phyloP scores from a whole-genome alignment of 2,329 filamentous ascomycete genomes.

The Colletotrichum euphorbiae region DNA sequence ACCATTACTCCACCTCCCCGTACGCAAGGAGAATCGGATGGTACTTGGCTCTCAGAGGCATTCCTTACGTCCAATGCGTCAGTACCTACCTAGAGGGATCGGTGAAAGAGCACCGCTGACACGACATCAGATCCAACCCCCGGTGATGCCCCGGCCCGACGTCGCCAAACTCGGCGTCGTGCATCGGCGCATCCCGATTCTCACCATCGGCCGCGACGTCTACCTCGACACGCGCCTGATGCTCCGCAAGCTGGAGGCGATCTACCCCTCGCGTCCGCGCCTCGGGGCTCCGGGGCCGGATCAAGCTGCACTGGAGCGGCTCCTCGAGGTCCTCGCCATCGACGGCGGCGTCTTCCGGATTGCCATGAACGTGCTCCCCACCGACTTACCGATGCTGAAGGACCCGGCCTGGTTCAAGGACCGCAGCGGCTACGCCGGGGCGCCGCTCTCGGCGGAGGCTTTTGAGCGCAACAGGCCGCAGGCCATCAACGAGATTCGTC shows the following conservation, averaged over 20 bases:
- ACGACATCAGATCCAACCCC: slow-evolving; percentile 69
- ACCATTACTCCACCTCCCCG: slow-evolving; percentile 74
- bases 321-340: slow-evolving; percentile 67
- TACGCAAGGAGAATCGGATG: slow-evolving; percentile 73
- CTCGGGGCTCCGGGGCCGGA: slow-evolving; percentile 53
- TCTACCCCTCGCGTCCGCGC: slow-evolving; percentile 59
- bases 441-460: slow-evolving; percentile 43
- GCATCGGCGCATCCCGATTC: slow-evolving; percentile 77
- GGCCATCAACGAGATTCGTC: slow-evolving; percentile 65
- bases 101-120: slow-evolving; percentile 3
- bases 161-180: slow-evolving; percentile 69
- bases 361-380: slow-evolving; percentile 67
- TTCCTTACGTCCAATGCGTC: slow-evolving; percentile 76
- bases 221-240: slow-evolving; percentile 79
- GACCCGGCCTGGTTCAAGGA: slow-evolving; percentile 72
- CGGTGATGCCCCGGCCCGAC: slow-evolving; percentile 74
- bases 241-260: slow-evolving; percentile 69
- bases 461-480: slow-evolving; percentile 58
- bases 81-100: slow-evolving; percentile 46
- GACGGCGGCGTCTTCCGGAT: slow-evolving; percentile 68
- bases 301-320: slow-evolving; percentile 60
- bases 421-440: slow-evolving; percentile 54
- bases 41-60: slow-evolving; percentile 75
- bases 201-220: slow-evolving; percentile 74
- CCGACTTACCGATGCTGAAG: slow-evolving; percentile 62